Percentiles rank a stretch among this genome's conserved stretches.
Conservation (phyloP, 306 rosid genomes). For the Vicia sativa region DNA sequence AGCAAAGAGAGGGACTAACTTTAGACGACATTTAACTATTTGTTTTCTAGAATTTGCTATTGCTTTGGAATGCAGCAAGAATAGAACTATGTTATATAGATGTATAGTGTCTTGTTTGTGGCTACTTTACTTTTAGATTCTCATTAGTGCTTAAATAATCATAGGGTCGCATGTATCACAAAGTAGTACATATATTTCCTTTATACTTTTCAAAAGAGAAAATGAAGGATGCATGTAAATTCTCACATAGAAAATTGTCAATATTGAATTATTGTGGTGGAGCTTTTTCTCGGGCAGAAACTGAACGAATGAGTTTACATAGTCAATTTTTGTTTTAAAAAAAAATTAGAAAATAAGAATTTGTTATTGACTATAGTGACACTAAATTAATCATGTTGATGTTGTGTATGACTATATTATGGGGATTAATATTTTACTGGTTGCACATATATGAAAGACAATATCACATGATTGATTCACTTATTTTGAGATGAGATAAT, state of each 20-base stretch:
- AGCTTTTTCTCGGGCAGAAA: background rate
- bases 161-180: too few species aligned
- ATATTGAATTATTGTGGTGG: background rate
- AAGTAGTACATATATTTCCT: background rate
- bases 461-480: too few species aligned
- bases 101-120: background rate
- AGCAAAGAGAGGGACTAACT: slow-evolving; percentile 44
- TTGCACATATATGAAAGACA: too few species aligned
- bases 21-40: slow-evolving; percentile 49
- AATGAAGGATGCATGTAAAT: background rate
- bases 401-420: too few species aligned
- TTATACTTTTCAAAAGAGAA: slow-evolving; percentile 13
- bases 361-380: too few species aligned
- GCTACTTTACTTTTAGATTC: slow-evolving; percentile 40
- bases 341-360: too few species aligned
- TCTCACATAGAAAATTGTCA: background rate
- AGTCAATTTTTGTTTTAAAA: too few species aligned
- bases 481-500: too few species aligned
- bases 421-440: too few species aligned
- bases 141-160: too few species aligned
- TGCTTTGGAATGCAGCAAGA: slow-evolving; percentile 3
- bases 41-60: slow-evolving; percentile 36
- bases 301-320: too few species aligned
- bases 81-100: slow-evolving; percentile 42
- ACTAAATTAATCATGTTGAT: too few species aligned